Percentiles rank a stretch among this genome's conserved stretches.
phyloP scores from a whole-genome alignment of 768 basidiomycete species.

The Tylopilus cervinicoccineus region DNA sequence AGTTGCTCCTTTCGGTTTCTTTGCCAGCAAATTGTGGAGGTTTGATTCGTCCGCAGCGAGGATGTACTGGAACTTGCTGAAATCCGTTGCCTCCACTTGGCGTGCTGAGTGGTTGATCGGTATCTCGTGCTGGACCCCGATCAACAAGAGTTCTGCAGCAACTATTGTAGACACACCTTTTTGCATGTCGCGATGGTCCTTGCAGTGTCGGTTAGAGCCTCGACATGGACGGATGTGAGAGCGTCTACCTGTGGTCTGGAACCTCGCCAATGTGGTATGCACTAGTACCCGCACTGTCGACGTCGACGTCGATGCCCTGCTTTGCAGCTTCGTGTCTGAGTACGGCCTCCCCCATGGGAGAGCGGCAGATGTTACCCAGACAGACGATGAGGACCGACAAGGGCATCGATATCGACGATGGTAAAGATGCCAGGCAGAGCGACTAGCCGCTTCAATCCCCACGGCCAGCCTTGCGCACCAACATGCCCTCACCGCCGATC shows the following conservation, averaged over 20 bases:
- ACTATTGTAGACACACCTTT: slow-evolving; percentile 42
- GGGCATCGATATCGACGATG: slow-evolving; percentile 19
- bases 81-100: slow-evolving; percentile 64
- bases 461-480: background rate
- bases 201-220: slow-evolving; percentile 23
- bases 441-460: background rate
- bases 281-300: slow-evolving; percentile 84
- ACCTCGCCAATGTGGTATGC: slow-evolving; percentile 81
- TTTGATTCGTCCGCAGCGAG: slow-evolving; percentile 82
- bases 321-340: slow-evolving; percentile 62
- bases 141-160: slow-evolving; percentile 1
- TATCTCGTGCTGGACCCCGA: slow-evolving; percentile 54
- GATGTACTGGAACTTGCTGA: slow-evolving; percentile 74
- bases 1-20: slow-evolving; percentile 49
- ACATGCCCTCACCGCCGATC: slow-evolving; percentile 80
- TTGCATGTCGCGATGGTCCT: slow-evolving; percentile 68
- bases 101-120: slow-evolving; percentile 68
- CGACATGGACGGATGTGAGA: background rate
- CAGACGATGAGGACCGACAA: slow-evolving; percentile 72
- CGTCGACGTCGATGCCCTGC: slow-evolving; percentile 60
- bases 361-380: slow-evolving; percentile 83
- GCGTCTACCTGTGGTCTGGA: slow-evolving; percentile 71
- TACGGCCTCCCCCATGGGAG: slow-evolving; percentile 91
- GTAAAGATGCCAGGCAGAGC: background rate
- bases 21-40: slow-evolving; percentile 53